Base-by-base conservation (phyloP, 805 yeast species). In the Barnettozyma sp. region DNA sequence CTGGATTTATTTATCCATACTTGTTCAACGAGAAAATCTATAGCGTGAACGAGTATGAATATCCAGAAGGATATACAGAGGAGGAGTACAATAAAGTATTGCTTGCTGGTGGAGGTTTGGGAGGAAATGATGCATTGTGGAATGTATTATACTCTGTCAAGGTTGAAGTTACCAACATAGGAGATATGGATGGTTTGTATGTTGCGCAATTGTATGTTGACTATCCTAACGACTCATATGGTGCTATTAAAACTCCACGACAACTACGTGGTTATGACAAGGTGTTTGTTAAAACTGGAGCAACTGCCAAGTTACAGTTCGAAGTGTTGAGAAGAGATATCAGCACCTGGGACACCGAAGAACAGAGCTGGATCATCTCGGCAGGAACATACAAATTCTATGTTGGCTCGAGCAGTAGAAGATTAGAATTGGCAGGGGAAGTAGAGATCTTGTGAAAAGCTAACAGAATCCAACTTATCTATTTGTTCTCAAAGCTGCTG, bases 61-160 rank as follows among this genome's bases (percentile, higher is more conserved):
- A 63, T 36, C 68, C 70, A 4, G 55, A 48, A 14, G 61, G 62
- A 2, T 65, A 62, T 46, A 44, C 59, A 1, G 56, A 54, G 14
- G 52, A 48, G 15, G 65, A 55, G 16, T 45, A 35, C 24, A 39
- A 39, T 16, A n/a, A 24, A 13, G 58, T 57, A 22, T 58, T 62
- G 6, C 32, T 49, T 4, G 43, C 62, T 12, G 65, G 65, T 4
- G 82, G 82, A 15, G 74, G 72, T 0, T 43, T 69, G 15, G 81
- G 80, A 0, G 81, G 82, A 1, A 73, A 75, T 50, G 76, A 75
- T 6, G 78, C 72, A 0, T 59, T 76, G 25, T 76, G 79, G 79
- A 73, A 73, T 29, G 58, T 58, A 2, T 54, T 71, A 30, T 71
- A 70, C 45, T 52, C 62, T 33, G 72, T 71, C 4, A 54, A 56